Base-by-base conservation (phyloP, 352 stramenopile genomes). In the Achlya hypogyna region DNA sequence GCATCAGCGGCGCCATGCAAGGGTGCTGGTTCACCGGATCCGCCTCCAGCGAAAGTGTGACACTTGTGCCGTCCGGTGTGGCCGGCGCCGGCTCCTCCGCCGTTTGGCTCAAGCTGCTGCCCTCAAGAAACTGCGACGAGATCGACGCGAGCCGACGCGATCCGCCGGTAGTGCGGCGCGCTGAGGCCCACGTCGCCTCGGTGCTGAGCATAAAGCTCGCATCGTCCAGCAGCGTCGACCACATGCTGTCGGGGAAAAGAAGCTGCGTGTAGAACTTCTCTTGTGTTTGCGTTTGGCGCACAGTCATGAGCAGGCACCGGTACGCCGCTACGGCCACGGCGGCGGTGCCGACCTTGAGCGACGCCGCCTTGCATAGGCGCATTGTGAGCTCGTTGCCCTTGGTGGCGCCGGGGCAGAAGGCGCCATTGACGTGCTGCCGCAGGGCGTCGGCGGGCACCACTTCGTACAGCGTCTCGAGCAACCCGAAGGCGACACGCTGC, bases 261-360 rank as follows among this genome's bases (percentile, higher is more conserved):
- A 93, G 87, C 68, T 93, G 85, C 58, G 90, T 83, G 53, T 86
- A 93, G 62, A 93, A 88, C 58, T 93, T 93, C 47, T 93, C 83
- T 47, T 92, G 81, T 27, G 90, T 93, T 71, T 93, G 85, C 6
- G 85, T 92, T 32, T 79, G 78, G 1, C 83, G 88, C 25, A 93
- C 82, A 2, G 83, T 84, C 1, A 77, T 87, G 14, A 92, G 72
- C 18, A 93, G 66, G 68, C 85, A 93, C 31, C 74, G 79, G 56
- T 91, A 93, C 23, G 85, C 85, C 53, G 81, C 78, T 59, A 73
- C 22, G 8, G 75, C 63, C 27, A 65, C 70, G 29, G 85, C 75
- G 12, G 69, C 53, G 53, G 83, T 86, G 0, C 79, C 85, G 23
- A 82, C 70, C n/a, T 90, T 73, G 49, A 90, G 89, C 62, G 80